A percentile compares a stretch with the other conserved stretches of the same genome.
phyloP scores from a whole-genome alignment of 148 eudicot species.

The Silene uniflora region DNA sequence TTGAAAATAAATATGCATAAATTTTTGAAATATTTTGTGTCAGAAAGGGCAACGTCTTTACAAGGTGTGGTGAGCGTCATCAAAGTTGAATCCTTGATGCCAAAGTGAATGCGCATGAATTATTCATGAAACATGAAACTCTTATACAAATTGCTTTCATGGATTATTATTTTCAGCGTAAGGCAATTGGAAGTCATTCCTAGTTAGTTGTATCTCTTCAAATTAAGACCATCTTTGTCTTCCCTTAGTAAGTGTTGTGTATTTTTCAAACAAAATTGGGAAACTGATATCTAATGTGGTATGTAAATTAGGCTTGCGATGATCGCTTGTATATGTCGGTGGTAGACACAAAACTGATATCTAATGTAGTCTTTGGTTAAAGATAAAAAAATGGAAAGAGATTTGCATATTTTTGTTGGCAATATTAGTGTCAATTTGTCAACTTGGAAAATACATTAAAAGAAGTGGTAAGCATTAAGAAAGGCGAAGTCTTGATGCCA shows the following conservation, averaged over 20 bases:
- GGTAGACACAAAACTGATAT: not conserved
- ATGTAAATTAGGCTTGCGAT: not conserved
- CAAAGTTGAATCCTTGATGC: not conserved
- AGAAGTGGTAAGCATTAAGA: too few species aligned
- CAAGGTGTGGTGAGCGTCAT: not conserved
- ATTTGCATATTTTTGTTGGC: not conserved
- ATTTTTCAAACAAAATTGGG: not conserved
- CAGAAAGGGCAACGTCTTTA: not conserved
- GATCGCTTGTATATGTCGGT: not conserved
- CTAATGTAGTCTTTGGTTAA: not conserved
- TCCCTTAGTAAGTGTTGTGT: not conserved
- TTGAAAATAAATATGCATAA: not conserved
- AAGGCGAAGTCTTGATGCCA: too few species aligned
- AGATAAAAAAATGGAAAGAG: not conserved
- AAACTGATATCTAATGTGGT: not conserved
- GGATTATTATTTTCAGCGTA: not conserved
- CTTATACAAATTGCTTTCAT: not conserved
- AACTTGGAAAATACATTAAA: too few species aligned
- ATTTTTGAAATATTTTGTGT: not conserved
- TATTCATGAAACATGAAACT: not conserved
- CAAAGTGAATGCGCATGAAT: not conserved
- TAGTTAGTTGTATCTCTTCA: not conserved
- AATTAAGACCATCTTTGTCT: not conserved
- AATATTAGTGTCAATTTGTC: conserved; percentile 2
- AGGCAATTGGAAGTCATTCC: not conserved